phyloP scores from a whole-genome alignment of 257 asterid genomes.

The Forsythia suspensa region DNA sequence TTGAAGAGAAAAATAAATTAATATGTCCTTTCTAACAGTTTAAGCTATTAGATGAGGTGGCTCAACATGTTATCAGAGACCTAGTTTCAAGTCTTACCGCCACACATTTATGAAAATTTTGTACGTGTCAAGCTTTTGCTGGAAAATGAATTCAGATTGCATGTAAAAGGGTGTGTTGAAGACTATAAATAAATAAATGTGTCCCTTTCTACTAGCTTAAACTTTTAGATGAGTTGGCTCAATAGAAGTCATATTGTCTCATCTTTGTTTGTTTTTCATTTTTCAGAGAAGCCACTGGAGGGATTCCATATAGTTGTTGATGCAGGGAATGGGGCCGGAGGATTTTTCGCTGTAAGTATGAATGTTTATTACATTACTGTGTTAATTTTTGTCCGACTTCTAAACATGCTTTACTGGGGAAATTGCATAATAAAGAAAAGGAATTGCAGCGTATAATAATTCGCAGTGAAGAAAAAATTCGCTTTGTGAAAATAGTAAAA shows the following conservation, averaged over 20 bases:
- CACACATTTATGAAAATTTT: not conserved
- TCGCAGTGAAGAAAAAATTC: not conserved
- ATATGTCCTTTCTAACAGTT: not conserved
- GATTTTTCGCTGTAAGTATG: constrained; percentile 87
- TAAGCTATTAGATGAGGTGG: not conserved
- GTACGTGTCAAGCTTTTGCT: not conserved
- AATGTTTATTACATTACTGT: constrained; percentile 12
- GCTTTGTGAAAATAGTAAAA: not conserved
- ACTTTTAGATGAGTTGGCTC: not conserved
- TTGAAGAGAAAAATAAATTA: not conserved
- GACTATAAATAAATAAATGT: not conserved
- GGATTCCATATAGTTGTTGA: constrained; percentile 98
- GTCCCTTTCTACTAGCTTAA: not conserved
- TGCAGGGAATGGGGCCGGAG: constrained; percentile 99
- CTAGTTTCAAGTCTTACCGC: not conserved
- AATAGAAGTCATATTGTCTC: constrained; percentile 25
- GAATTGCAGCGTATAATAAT: not conserved
- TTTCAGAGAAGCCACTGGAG: constrained; percentile 92
- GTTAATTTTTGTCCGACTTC: constrained; percentile 12
- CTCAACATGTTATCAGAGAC: not conserved
- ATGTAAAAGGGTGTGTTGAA: not conserved
- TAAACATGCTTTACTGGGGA: not conserved
- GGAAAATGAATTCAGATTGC: not conserved
- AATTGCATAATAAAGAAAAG: not conserved
- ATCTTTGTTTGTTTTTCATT: constrained; percentile 20